These are phyloP conservation scores for Fusarium siculi DNA, from an alignment of 2,329 filamentous ascomycete species.

Conservation along the genomic window DNA sequence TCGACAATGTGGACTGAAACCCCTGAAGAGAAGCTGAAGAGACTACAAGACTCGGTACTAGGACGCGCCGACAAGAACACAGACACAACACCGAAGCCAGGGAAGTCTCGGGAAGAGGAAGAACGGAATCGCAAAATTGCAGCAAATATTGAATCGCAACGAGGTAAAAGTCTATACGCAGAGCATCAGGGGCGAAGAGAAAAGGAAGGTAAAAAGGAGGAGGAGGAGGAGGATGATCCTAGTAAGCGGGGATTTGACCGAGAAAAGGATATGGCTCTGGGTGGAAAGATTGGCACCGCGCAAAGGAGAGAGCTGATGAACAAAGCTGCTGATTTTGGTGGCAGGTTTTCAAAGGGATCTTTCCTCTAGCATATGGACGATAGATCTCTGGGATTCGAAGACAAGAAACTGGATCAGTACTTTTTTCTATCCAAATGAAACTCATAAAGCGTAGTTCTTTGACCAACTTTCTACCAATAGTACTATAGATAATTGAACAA, in stretches of 20 bases:
- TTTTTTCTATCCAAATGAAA: not conserved
- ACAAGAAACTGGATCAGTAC: not conserved
- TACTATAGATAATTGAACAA: not conserved
- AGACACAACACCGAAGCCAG: slow-evolving; percentile 54
- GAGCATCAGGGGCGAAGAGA: slow-evolving; percentile 57
- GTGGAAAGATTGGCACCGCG: slow-evolving; percentile 75
- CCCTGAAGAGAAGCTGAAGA: slow-evolving; percentile 84
- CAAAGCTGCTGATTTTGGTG: slow-evolving; percentile 83
- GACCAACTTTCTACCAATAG: not conserved
- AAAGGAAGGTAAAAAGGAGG: slow-evolving; percentile 54
- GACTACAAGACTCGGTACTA: slow-evolving; percentile 83
- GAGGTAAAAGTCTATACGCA: slow-evolving; percentile 69
- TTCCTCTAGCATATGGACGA: slow-evolving; percentile 56
- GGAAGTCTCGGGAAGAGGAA: slow-evolving; percentile 63
- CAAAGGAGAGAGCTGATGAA: slow-evolving; percentile 83
- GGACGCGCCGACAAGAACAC: slow-evolving; percentile 67
- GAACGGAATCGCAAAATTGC: slow-evolving; percentile 61
- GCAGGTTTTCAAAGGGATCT: slow-evolving; percentile 82
- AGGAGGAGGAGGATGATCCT: slow-evolving; percentile 91
- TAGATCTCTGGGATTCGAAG: not conserved
- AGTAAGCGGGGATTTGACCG: slow-evolving; percentile 88
- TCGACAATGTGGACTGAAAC: slow-evolving; percentile 90
- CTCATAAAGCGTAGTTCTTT: not conserved
- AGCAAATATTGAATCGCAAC: slow-evolving; percentile 62
- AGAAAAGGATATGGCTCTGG: slow-evolving; percentile 91